Base-by-base conservation (phyloP, 176 grass and related monocot species). In the Triticum timopheevii region DNA sequence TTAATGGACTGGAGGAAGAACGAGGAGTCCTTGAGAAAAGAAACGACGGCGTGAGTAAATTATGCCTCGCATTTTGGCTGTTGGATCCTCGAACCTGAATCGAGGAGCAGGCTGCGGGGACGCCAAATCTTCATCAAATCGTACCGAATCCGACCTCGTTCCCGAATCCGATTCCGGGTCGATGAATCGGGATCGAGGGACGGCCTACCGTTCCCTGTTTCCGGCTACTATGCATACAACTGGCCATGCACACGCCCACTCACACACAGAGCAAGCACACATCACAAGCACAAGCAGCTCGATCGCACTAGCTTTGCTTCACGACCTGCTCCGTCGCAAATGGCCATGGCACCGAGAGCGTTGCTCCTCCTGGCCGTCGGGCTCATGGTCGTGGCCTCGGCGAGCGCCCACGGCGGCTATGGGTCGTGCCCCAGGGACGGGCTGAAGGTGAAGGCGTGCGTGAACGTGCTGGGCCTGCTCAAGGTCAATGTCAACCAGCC, bases 341-440 rank as follows among this genome's bases (percentile, higher is more conserved):
- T 52, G 42, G 69, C 54, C 22, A 89, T 92, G 90, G 83, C 87
- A 22, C 30, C 79, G 0, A 89, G 67, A 67, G 87, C 74, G 3
- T 28, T 65, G 31, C 87, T 92, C 62, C 45, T 92, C 68, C 45
- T 92, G 54, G 78, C 90, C 35, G 73, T 92, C 65, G 78, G 50
- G 44, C 82, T 73, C 13, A 49, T 75, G 72, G 8, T 73, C 70
- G 79, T 71, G 13, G 79, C 72, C 52, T 15, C 88, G 70, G 90
- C 84, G 22, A 83, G 31, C 63, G 87, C 87, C 30, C 42, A 5
- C 61, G 28, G 40, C 25, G 15, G 22, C 6, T 10, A 25, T 50
- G 72, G 52, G 3, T 65, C 56, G 66, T 92, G 90, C 90, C 82
- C 82, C 4, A 31, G 4, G 42, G 42, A 92, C 64, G 54, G 71